Conservation (phyloP, 139 green algal species). For the Edaphochlamys debaryana region DNA sequence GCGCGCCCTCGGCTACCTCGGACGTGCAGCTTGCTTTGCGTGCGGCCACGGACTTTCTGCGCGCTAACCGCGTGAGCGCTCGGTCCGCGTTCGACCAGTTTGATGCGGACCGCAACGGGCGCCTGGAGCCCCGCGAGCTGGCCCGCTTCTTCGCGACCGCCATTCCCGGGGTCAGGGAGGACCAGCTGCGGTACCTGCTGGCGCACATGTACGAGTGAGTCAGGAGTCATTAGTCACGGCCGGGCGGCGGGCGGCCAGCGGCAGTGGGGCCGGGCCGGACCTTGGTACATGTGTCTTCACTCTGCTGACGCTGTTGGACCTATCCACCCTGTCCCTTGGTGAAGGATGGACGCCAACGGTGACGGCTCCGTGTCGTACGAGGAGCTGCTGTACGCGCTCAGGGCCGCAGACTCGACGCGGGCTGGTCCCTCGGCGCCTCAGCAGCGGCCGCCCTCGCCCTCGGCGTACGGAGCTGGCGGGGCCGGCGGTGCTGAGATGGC, state of each 20-base stretch:
- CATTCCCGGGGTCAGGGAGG: not conserved
- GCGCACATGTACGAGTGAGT: constrained; percentile 42
- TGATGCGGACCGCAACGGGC: constrained; percentile 35
- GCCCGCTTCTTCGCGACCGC: constrained; percentile 19
- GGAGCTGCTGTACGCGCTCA: not conserved
- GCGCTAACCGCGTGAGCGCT: constrained; percentile 12
- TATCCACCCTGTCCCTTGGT: too few species aligned
- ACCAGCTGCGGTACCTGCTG: constrained; percentile 38
- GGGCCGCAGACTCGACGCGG: not conserved
- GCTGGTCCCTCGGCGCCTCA: too few species aligned
- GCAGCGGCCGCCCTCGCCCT: too few species aligned
- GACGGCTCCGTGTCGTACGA: not conserved
- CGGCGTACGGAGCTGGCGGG: not conserved
- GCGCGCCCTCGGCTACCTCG: not conserved
- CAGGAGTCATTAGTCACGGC: too few species aligned
- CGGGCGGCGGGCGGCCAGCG: too few species aligned
- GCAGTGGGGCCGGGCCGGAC: too few species aligned
- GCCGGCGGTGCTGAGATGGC: not conserved
- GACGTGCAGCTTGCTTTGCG: constrained; percentile 25
- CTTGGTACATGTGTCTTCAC: too few species aligned
- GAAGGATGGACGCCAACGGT: not conserved
- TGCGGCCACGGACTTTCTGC: constrained; percentile 11
- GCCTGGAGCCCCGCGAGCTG: constrained; percentile 26
- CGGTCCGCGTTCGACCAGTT: constrained; percentile 3
- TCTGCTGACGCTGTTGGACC: too few species aligned